Conservation (phyloP, 139 green algal genomes). For the Haematococcus lacustris region DNA sequence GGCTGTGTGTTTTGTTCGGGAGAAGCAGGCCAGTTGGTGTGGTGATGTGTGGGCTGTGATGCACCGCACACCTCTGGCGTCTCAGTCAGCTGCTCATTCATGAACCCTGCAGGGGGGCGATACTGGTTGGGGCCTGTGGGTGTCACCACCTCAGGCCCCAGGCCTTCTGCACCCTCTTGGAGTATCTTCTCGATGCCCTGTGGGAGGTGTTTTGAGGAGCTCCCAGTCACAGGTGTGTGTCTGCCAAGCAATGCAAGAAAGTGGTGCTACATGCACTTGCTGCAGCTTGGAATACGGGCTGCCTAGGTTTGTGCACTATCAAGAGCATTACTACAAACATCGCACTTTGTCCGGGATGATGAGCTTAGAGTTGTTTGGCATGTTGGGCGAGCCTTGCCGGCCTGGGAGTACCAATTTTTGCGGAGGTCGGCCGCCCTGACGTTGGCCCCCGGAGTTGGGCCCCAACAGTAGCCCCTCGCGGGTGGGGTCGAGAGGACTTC, state of each 20-base stretch:
- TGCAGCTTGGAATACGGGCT: not conserved
- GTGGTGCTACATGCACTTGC: not conserved
- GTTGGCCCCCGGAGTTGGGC: no score
- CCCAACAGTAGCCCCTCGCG: no score
- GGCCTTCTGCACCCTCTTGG: not conserved
- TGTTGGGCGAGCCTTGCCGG: not conserved
- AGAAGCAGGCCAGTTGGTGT: no score
- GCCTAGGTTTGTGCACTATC: not conserved
- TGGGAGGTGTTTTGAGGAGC: not conserved
- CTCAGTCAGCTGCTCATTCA: slow-evolving; percentile 41
- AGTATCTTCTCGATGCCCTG: slow-evolving; percentile 11
- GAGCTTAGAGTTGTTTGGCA: not conserved
- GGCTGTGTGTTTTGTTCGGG: no score
- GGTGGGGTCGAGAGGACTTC: no score
- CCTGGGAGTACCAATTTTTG: slow-evolving; percentile 6
- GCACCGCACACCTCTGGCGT: not conserved
- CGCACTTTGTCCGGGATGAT: slow-evolving; percentile 11
- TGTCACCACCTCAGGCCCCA: slow-evolving; percentile 9
- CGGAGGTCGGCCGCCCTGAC: not conserved
- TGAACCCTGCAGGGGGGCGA: slow-evolving; percentile 69
- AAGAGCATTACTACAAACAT: not conserved
- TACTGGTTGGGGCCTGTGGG: slow-evolving; percentile 32
- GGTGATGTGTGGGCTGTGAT: no score
- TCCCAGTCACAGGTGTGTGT: not conserved
- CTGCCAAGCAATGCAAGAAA: not conserved